Base-by-base conservation (phyloP, 169 alveolate genomes). In the Cyclospora cayetanensis region DNA sequence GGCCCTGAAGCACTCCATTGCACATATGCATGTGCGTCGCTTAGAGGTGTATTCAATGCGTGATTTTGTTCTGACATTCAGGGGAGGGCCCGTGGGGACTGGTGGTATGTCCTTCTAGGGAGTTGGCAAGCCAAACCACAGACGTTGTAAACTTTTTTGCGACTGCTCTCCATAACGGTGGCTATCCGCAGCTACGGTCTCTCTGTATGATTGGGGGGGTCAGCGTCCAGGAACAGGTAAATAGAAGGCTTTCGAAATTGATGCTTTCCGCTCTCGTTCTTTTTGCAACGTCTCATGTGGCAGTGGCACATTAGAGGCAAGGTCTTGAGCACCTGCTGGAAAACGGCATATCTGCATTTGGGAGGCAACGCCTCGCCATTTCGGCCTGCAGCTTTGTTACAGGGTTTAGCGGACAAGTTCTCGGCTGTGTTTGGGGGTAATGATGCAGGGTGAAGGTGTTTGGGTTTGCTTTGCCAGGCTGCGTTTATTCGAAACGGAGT, bases 71-170 rank as follows among this genome's bases (percentile, higher is more conserved):
- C 91, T 76, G 52, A n/a, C n/a, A n/a, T 82, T 92, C 93, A 29
- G 96, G 97, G 55, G 99, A 97, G 85, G 99, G 99, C 2, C 99
- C 99, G 9, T 95, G 95, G 55, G 98, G 98, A 12, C 95, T 98
- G 60, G 96, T 98, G 42, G 94, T 98, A 20, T 97, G 98, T 20
- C 99, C 99, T 18, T 96, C 99, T 4, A 96, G 99, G 25, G 99
- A 98, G 92, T 95, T 98, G 74, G 99, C 99, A 39, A 91, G 96
- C 55, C 99, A 97, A 94, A 98, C 97, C n/a, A 95, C 96, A 76
- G 97, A 96, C 85, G 96, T 96, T 42, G 95, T 95, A 46, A 94
- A 94, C 43, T 96, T 96, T 80, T 96, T 94, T 70, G 77, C 96
- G 50, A 77, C 93, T 15, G 94, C 85, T 65, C 93, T 97, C 37